These are phyloP conservation scores for Lentinula detonsa DNA, from an alignment of 768 basidiomycete genomes.

Conservation along the genomic window DNA sequence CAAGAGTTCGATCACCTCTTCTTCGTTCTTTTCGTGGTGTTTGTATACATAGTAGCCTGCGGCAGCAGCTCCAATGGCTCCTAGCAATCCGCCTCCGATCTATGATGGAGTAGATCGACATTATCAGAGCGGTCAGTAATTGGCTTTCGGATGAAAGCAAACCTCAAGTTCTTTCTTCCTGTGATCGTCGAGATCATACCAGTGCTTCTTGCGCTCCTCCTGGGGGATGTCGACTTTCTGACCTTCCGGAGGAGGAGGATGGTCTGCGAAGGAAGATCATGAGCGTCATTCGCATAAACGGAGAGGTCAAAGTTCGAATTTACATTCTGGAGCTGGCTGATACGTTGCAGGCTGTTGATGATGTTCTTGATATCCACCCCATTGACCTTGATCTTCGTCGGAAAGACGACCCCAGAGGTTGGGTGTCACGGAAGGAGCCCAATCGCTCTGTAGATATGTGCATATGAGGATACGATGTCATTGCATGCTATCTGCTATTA, in stretches of 20 bases:
- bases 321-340: slow-evolving; percentile 13
- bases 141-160: slow-evolving; percentile 4
- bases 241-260: slow-evolving; percentile 11
- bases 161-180: slow-evolving; percentile 59
- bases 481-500: slow-evolving; percentile 13
- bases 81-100: slow-evolving; percentile 61
- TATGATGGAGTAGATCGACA: slow-evolving; percentile 19
- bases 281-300: slow-evolving; percentile 1
- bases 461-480: not conserved
- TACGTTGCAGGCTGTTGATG: slow-evolving; percentile 20
- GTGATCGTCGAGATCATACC: slow-evolving; percentile 49
- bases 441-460: slow-evolving; percentile 44
- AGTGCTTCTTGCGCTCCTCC: slow-evolving; percentile 47
- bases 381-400: slow-evolving; percentile 22
- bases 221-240: slow-evolving; percentile 24
- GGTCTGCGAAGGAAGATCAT: slow-evolving; percentile 1
- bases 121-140: not conserved
- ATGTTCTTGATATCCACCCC: slow-evolving; percentile 19
- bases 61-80: slow-evolving; percentile 45
- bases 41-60: slow-evolving; percentile 49
- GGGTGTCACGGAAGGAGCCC: slow-evolving; percentile 57
- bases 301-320: not conserved
- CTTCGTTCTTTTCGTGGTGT: slow-evolving; percentile 47
- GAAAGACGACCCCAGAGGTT: slow-evolving; percentile 61
- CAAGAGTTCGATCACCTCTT: slow-evolving; percentile 37